Percentiles rank a stretch among this genome's conserved stretches.
phyloP scores from a whole-genome alignment of 352 stramenopile species.

The Phytopythium cucurbitacearum region DNA sequence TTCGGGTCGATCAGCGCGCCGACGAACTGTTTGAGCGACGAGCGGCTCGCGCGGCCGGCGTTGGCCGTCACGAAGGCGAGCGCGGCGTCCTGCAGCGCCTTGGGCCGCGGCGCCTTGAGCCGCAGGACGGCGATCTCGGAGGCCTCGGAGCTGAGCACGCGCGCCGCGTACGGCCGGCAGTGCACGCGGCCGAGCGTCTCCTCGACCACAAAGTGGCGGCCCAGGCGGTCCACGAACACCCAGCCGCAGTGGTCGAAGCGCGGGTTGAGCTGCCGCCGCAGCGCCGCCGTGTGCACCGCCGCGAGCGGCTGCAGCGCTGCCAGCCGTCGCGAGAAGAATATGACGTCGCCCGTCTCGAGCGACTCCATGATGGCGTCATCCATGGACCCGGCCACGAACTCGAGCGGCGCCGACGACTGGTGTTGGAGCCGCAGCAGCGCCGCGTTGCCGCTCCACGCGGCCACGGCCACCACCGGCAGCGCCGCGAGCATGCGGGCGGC shows the following conservation, averaged over 20 bases:
- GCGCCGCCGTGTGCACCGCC: conserved; percentile 61
- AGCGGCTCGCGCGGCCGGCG: conserved; percentile 46
- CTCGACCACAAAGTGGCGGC: conserved; percentile 81
- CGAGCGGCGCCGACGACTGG: conserved; percentile 30
- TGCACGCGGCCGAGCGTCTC: conserved; percentile 77
- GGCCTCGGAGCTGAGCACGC: conserved; percentile 65
- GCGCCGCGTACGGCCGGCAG: conserved; percentile 72
- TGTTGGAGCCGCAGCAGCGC: conserved; percentile 44
- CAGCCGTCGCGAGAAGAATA: conserved; percentile 77
- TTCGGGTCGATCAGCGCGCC: conserved; percentile 41
- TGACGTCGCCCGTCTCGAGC: conserved; percentile 76
- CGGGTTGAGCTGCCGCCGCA: conserved; percentile 45
- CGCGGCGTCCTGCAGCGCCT: conserved; percentile 55
- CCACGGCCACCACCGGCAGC: conserved; percentile 57
- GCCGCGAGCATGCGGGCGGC: conserved; percentile 32
- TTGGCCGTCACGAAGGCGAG: conserved; percentile 54
- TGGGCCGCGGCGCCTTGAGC: conserved; percentile 56
- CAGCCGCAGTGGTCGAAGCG: conserved; percentile 81
- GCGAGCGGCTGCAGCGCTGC: conserved; percentile 65
- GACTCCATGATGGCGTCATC: conserved; percentile 86
- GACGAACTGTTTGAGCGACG: conserved; percentile 54
- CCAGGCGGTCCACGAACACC: conserved; percentile 77
- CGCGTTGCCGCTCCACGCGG: conserved; percentile 68
- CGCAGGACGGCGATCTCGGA: conserved; percentile 77
- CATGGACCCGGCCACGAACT: conserved; percentile 79